Evolutionary conservation across 2,329 filamentous ascomycete genomes (phyloP), one percentile per base, ranked within the genome.

Genomic region (Colletotrichum scovillei): DNA sequence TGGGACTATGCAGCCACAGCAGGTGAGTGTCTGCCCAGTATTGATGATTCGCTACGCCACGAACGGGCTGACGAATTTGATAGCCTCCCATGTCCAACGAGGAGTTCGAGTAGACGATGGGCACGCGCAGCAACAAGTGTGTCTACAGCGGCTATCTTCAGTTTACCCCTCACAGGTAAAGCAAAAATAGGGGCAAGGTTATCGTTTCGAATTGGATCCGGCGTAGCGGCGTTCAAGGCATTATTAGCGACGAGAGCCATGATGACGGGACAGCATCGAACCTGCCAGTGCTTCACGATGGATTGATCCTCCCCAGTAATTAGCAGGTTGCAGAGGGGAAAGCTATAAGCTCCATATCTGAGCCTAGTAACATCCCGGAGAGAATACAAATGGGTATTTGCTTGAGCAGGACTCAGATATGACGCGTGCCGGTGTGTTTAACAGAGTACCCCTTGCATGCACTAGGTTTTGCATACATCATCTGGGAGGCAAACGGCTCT

Each of bases 1-100:
- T 81, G 89, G 92, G 16, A 86, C 91, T 75, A 94, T 98, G 89
- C 92, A 93, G 78, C 90, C 93, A 76, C 95, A 97, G 82, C 94
- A 95, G 87, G 94, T 95, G 87, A 81, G 89, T 84, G n/a, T 26
- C 19, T 49, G 26, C 28, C 4, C 11, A 28, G 42, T n/a, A 49
- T 46, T n/a, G 5, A 19, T 6, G 9, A 24, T 35, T 49, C 67
- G 53, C 63, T 60, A 62, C 30, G 35, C 49, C 53, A 57, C 46
- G 49, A 12, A 22, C 53, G 9, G 69, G n/a, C 30, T 56, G 5
- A 58, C 55, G 19, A 62, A 12, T 46, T 56, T 57, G 74, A 24
- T 63, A 87, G 84, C 82, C 84, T 58, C 81, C 83, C 55, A 86
- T 87, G 82, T 78, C 83, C 5, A 81, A 82, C 16, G 86, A 87